Base-by-base conservation (phyloP, 2,329 filamentous ascomycete species). In the Fusarium pseudograminearum region DNA sequence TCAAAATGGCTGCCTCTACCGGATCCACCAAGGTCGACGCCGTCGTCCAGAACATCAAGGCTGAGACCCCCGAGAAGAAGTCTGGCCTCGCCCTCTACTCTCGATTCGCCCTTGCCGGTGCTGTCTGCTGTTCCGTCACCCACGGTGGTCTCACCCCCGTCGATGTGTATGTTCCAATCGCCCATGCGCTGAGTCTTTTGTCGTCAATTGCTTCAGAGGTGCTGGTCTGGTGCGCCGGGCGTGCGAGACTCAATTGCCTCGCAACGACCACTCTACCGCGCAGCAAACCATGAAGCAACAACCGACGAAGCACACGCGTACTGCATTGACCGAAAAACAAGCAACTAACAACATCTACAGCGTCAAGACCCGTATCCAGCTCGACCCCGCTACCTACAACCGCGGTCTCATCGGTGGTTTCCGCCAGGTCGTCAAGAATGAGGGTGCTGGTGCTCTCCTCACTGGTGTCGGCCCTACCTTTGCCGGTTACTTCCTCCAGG, bases 51-150 rank as follows among this genome's bases (percentile, higher is more conserved):
- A 78, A 78, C 71, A 76, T 79, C 73, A 80, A 80, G 74, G 79
- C 78, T 73, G 75, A 75, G 64, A 79, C 81, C 70, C 80, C 81
- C 61, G 69, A 77, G 70, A 80, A 83, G 80, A 80, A 82, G 68
- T 79, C 79, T 70, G 85, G 84, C 73, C 7, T 94, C 74, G 85
- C 82, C 65, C 93, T 99, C 77, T 98, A 98, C 91, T 93, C 93
- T 78, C 90, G 93, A 84, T 98, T 98, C 86, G 95, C 96, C 84
- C 92, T 99, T 78, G 94, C 96, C 78, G 96, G 96, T 85, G 96
- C 96, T 77, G 86, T 98, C 87, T 98, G 96, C 91, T 99, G 96
- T 85, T 96, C 94, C 77, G 86, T 98, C 85, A 99, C 96, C 80
- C 96, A 99, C 89, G 96, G 95, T 83, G 92, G 88, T 51, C 54